Percentiles rank a stretch among this genome's conserved stretches.
Conservation (phyloP, 768 basidiomycete genomes). For the Dictyophora rubrovolvata region DNA sequence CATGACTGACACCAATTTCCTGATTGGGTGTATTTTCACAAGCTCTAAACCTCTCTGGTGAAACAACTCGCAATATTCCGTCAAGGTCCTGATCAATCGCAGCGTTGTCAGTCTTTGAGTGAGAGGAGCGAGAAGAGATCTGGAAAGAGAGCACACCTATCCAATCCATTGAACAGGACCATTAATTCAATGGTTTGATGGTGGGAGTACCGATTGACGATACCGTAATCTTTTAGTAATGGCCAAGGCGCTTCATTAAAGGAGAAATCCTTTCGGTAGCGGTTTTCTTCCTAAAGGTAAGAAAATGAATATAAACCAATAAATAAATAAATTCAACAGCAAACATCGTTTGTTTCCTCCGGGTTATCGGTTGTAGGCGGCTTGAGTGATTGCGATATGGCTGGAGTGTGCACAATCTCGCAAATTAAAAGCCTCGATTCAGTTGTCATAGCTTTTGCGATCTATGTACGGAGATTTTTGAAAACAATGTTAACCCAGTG, state of each 20-base stretch:
- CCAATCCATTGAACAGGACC: background rate
- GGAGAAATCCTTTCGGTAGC: background rate
- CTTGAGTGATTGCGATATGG: background rate
- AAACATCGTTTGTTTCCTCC: background rate
- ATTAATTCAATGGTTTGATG: constrained; percentile 8
- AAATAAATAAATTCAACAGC: no score
- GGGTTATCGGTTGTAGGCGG: background rate
- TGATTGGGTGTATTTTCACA: background rate
- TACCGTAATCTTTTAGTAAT: constrained; percentile 3
- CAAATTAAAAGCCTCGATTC: constrained; percentile 5
- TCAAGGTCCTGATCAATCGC: background rate
- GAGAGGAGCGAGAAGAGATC: background rate
- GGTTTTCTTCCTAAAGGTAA: background rate
- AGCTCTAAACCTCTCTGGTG: background rate
- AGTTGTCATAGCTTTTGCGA: constrained; percentile 7
- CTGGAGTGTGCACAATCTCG: background rate
- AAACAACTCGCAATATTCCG: background rate
- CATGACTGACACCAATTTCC: constrained; percentile 4
- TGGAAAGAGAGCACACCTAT: background rate
- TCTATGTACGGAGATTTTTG: background rate
- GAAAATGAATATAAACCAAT: background rate
- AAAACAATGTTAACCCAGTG: background rate
- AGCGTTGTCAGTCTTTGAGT: background rate
- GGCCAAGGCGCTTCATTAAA: constrained; percentile 4
- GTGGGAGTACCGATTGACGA: constrained; percentile 2